Base-by-base conservation (phyloP, 495 filamentous ascomycete genomes). In the Jackrogersella multiformis region DNA sequence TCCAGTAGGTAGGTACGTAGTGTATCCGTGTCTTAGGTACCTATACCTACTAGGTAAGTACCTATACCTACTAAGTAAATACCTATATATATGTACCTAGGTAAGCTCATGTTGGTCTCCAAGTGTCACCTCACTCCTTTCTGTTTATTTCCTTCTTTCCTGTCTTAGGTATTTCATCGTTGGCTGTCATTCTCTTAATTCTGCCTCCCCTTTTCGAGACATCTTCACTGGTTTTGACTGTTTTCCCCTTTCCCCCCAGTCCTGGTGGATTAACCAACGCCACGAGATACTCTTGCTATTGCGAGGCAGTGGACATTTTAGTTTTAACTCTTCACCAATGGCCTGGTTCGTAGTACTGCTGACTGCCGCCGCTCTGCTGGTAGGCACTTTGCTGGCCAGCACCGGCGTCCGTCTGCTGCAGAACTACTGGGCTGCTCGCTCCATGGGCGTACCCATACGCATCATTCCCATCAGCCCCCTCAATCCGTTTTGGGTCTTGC, bases 361-460 rank as follows among this genome's bases (percentile, higher is more conserved):
- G 32, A 24, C 9, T 38, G 18, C 15, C 18, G 28, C 28, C 24
- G 8, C 34, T 36, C 35, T 52, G 34, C 34, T 48, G 23, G 38
- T 45, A 35, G 26, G 8, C 23, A 13, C 24, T 2, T 21, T 15
- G 36, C 12, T 45, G 23, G 15, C 36, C 15, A 35, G 18, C 21
- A 53, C 36, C 15, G 12, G 58, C 46, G 18, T 58, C 16, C 20
- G 56, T 18, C 56, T 58, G 2, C 41, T 48, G 13, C 16, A 26
- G 18, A 76, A 74, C 52, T 74, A 76, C 51, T n/a, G n/a, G 23
- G 41, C 54, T 6, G 72, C 74, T 21, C 70, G 72, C 48, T 61
- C 46, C 6, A 70, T 76, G 0, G 76, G 75, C 15, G 73, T 82
- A 8, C 77, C 80, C 9, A 79, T 82, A 36, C 65, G 73, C 1